Evolutionary conservation across 1,139 yeast genomes (phyloP).

Genomic region (Suhomyces wounanorum): DNA sequence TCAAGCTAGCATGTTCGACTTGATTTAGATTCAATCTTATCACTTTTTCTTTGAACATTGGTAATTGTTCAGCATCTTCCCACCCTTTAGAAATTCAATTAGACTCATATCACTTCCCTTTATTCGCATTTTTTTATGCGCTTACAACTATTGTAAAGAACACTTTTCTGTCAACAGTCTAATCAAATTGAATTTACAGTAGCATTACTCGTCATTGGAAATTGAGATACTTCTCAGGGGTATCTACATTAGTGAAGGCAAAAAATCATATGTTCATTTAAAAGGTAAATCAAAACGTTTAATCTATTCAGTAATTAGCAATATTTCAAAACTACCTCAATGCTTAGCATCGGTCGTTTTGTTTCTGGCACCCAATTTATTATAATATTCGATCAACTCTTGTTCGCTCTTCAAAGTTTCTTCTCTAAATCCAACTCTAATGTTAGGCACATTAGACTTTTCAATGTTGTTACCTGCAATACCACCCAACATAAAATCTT

Average conservation of each 20-base stretch:
- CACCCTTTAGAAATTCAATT: not conserved
- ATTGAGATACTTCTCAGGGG: no score
- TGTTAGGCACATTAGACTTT: slow-evolving; percentile 92
- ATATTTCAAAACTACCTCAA: not conserved
- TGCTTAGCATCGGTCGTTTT: not conserved
- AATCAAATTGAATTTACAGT: no score
- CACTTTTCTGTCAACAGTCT: no score
- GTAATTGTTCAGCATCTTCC: not conserved
- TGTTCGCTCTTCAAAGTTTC: slow-evolving; percentile 81
- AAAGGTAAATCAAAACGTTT: no score
- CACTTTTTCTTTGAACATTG: slow-evolving; percentile 1
- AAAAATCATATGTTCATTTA: no score
- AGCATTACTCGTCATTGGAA: no score
- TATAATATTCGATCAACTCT: slow-evolving; percentile 67
- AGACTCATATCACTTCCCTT: not conserved
- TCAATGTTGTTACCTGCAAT: slow-evolving; percentile 83
- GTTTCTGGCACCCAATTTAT: slow-evolving; percentile 15
- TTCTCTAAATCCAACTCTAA: slow-evolving; percentile 76
- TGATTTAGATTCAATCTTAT: not conserved
- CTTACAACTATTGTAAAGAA: no score
- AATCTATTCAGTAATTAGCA: no score
- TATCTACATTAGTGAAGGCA: no score
- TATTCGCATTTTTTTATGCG: not conserved
- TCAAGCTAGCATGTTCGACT: slow-evolving; percentile 21
- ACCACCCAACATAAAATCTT: slow-evolving; percentile 61